Evolutionary conservation across 805 yeast species (phyloP).

Genomic region (Ogataea glucozyma): DNA sequence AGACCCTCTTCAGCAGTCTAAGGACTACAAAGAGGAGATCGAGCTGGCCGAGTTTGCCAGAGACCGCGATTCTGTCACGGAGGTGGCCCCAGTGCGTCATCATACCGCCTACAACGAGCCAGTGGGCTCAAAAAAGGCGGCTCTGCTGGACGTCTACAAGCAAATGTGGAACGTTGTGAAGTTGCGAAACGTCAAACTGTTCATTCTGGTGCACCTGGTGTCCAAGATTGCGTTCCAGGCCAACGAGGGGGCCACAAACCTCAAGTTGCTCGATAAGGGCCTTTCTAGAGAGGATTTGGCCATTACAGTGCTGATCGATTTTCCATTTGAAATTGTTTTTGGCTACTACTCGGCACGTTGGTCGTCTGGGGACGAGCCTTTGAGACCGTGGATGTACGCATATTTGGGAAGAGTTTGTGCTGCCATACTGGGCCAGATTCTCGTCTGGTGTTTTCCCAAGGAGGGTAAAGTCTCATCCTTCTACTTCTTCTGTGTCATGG

Average conservation of each 20-base stretch:
- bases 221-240: slow-evolving; percentile 94
- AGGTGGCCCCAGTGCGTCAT: slow-evolving; percentile 19
- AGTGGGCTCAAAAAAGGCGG: slow-evolving; percentile 21
- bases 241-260: slow-evolving; percentile 92
- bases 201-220: slow-evolving; percentile 71
- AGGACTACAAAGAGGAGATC: slow-evolving; percentile 19
- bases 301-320: slow-evolving; percentile 87
- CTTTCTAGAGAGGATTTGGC: slow-evolving; percentile 92
- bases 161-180: slow-evolving; percentile 71
- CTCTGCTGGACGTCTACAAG: slow-evolving; percentile 55
- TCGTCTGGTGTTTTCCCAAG: slow-evolving; percentile 72
- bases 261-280: slow-evolving; percentile 88
- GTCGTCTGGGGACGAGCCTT: slow-evolving; percentile 77
- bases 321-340: slow-evolving; percentile 92
- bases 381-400: slow-evolving; percentile 88
- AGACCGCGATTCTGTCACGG: slow-evolving; percentile 17
- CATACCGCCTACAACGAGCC: slow-evolving; percentile 27
- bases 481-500: slow-evolving; percentile 70
- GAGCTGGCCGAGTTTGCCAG: slow-evolving; percentile 26
- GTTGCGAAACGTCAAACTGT: slow-evolving; percentile 68
- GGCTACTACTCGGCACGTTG: slow-evolving; percentile 96
- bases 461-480: slow-evolving; percentile 45
- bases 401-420: slow-evolving; percentile 78
- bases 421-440: slow-evolving; percentile 71
- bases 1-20: slow-evolving; percentile 55